These are phyloP conservation scores for Phialophora chinensis DNA, from an alignment of 2,329 filamentous ascomycete species.

Conservation along the genomic window DNA sequence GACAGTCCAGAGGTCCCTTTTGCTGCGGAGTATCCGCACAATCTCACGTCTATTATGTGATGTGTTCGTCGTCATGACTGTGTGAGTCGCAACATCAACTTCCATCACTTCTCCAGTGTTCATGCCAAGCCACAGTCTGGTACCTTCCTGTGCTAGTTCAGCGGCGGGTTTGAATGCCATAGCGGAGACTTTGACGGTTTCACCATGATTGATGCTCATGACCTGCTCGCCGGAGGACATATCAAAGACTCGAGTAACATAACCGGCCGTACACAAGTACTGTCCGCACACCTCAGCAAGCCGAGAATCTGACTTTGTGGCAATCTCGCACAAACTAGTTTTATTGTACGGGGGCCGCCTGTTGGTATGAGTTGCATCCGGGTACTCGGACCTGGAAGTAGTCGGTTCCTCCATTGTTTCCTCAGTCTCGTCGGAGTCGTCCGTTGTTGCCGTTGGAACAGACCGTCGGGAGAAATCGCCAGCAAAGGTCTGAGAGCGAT, in stretches of 20 bases:
- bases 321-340: conserved; percentile 74
- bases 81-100: conserved; percentile 77
- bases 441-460: conserved; percentile 40
- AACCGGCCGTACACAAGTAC: conserved; percentile 83
- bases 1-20: conserved; percentile 89
- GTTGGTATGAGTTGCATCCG: conserved; percentile 83
- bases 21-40: conserved; percentile 82
- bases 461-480: conserved; percentile 16
- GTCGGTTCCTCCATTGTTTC: conserved; percentile 55
- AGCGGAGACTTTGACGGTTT: conserved; percentile 80
- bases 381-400: conserved; percentile 69
- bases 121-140: conserved; percentile 85
- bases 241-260: conserved; percentile 87
- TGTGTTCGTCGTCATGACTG: conserved; percentile 70
- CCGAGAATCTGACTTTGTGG: conserved; percentile 84
- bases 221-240: conserved; percentile 79
- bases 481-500: conserved; percentile 27
- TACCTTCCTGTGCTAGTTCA: conserved; percentile 79
- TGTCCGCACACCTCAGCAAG: conserved; percentile 88
- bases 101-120: conserved; percentile 88
- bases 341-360: conserved; percentile 78
- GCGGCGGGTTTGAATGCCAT: conserved; percentile 83
- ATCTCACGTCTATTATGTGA: conserved; percentile 82
- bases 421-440: conserved; percentile 60
- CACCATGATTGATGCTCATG: conserved; percentile 81